Conservation (phyloP, 306 rosid genomes). For the Rosa persica region DNA sequence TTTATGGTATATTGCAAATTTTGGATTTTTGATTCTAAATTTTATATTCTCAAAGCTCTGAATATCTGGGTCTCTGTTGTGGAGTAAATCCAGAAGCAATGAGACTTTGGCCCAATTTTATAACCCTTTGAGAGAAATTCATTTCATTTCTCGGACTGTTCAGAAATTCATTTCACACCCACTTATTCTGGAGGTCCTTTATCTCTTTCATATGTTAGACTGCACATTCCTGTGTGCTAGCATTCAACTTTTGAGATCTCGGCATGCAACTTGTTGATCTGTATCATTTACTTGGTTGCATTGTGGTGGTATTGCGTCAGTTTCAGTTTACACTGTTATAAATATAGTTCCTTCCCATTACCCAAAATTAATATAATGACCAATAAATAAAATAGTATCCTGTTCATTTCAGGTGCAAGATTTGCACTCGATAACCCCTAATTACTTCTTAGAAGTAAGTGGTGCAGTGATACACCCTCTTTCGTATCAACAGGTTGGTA, state of each 20-base stretch:
- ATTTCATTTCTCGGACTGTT: not conserved
- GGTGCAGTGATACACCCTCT: slow-evolving; percentile 97
- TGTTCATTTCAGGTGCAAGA: slow-evolving; percentile 75
- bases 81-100: not conserved
- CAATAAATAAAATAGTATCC: not conserved
- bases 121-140: not conserved
- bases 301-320: not conserved
- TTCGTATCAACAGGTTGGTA: slow-evolving; percentile 95
- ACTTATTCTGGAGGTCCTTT: not conserved
- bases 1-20: not conserved
- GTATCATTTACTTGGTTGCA: not conserved
- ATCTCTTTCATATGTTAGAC: not conserved
- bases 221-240: not conserved
- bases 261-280: too few relatives aligned
- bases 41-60: not conserved
- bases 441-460: slow-evolving; percentile 86
- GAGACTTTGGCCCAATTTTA: not conserved
- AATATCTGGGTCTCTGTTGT: not conserved
- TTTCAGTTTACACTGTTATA: not conserved
- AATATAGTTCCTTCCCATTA: not conserved
- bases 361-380: not conserved
- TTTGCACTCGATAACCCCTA: slow-evolving; percentile 87
- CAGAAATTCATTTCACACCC: not conserved
- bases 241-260: not conserved
- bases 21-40: not conserved